Percentiles rank a stretch among this genome's conserved stretches.
Conservation (phyloP, 441 rosid species). For the Corymbia calophylla region DNA sequence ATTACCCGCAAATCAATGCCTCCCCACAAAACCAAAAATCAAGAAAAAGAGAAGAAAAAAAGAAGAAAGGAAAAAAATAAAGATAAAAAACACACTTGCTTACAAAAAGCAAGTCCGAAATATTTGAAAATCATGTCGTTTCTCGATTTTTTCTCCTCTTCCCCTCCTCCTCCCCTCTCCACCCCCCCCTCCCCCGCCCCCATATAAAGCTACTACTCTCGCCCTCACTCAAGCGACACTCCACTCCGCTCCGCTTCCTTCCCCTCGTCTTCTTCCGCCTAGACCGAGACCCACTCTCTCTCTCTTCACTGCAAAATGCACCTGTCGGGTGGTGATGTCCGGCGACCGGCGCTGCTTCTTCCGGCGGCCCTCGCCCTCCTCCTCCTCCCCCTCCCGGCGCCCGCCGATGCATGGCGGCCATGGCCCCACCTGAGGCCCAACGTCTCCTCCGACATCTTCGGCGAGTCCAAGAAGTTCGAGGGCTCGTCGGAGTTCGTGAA, state of each 20-base stretch:
- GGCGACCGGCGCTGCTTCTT: neutral
- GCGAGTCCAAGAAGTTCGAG: conserved; percentile 73
- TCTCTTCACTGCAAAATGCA: conserved; percentile 23
- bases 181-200: neutral
- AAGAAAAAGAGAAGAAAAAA: neutral
- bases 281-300: neutral
- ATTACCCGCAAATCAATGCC: conserved; percentile 56
- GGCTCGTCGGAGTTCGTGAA: conserved; percentile 92
- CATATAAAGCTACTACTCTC: neutral
- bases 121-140: conserved; percentile 1
- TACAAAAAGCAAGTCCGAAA: neutral
- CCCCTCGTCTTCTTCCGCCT: neutral
- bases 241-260: neutral
- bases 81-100: neutral
- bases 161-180: neutral
- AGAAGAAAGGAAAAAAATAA: accelerated
- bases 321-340: neutral
- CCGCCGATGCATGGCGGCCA: conserved; percentile 59
- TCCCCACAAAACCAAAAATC: neutral
- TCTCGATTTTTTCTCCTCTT: neutral
- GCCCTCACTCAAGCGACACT: neutral
- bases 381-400: conserved; percentile 4
- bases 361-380: conserved; percentile 26
- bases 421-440: conserved; percentile 47
- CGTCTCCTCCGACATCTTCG: conserved; percentile 42